phyloP scores from a whole-genome alignment of 345 rosid genomes.

The Aegle marmelos region DNA sequence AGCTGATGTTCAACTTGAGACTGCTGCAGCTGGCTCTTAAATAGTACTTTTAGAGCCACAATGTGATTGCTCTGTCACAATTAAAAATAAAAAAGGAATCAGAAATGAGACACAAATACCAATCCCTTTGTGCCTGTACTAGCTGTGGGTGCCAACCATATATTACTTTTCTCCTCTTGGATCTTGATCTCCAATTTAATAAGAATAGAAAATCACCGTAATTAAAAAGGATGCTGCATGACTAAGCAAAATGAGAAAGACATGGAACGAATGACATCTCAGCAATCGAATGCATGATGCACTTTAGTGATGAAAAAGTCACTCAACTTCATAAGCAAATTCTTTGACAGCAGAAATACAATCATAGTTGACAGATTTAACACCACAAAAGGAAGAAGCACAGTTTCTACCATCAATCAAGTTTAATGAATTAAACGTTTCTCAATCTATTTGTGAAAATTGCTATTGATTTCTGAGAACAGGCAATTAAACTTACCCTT shows the following conservation, averaged over 20 bases:
- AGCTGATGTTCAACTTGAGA: constrained; percentile 98
- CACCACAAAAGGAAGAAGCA: background rate
- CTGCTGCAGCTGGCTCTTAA: constrained; percentile 90
- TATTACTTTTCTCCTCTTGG: background rate
- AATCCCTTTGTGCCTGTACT: background rate
- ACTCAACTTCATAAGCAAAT: background rate
- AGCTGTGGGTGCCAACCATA: background rate
- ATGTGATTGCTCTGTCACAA: constrained; percentile 81
- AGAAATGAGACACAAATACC: background rate
- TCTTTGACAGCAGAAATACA: background rate
- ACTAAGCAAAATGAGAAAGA: background rate
- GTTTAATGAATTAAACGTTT: background rate
- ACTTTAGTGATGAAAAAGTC: background rate
- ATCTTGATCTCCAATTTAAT: background rate
- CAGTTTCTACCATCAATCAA: background rate
- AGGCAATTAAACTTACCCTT: constrained; percentile 40
- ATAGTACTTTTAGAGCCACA: constrained; percentile 91
- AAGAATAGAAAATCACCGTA: background rate
- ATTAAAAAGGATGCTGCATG: background rate
- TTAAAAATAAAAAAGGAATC: background rate
- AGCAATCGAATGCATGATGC: background rate
- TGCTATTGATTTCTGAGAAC: background rate
- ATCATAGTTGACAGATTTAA: background rate
- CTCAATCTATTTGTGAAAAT: background rate
- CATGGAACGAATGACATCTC: background rate